Percentiles rank a stretch among this genome's conserved stretches.
Evolutionary conservation across 495 filamentous ascomycete genomes (phyloP).

Genomic region (Daldinia loculata): DNA sequence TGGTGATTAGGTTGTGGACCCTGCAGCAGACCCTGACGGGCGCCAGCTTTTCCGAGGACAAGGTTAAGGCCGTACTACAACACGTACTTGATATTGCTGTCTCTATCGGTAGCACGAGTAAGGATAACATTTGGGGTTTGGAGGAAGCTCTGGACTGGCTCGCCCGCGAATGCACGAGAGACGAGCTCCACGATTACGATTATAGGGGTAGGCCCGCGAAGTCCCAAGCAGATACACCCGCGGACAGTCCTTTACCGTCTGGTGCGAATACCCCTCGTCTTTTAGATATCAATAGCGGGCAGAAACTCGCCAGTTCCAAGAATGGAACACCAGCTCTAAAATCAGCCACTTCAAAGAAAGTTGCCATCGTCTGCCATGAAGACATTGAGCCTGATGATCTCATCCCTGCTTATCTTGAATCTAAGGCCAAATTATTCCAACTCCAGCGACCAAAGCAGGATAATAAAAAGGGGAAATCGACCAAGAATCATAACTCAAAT

Average conservation of each 20-base stretch:
- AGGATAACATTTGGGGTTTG: constrained; percentile 81
- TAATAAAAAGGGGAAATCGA: constrained; percentile 56
- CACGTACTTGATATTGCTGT: constrained; percentile 68
- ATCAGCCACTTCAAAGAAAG: constrained; percentile 46
- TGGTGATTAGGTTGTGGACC: constrained; percentile 81
- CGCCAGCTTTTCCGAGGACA: constrained; percentile 71
- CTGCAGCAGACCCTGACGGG: constrained; percentile 72
- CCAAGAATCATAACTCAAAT: constrained; percentile 34
- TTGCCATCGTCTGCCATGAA: constrained; percentile 58
- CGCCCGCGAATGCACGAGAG: constrained; percentile 70
- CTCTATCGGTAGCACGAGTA: constrained; percentile 58
- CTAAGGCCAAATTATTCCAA: constrained; percentile 75
- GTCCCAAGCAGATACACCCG: constrained; percentile 54
- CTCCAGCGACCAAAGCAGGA: constrained; percentile 68
- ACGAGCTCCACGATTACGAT: constrained; percentile 77
- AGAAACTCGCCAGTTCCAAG: constrained; percentile 17
- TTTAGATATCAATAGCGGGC: constrained; percentile 45
- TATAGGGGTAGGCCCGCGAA: constrained; percentile 49
- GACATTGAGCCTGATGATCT: constrained; percentile 77
- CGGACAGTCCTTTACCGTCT: constrained; percentile 56
- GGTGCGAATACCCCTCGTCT: constrained; percentile 58
- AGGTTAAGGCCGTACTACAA: constrained; percentile 70
- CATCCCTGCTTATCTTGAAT: constrained; percentile 75
- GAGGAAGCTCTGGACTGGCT: constrained; percentile 90
- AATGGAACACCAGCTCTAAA: constrained; percentile 22